A percentile compares a stretch with the other conserved stretches of the same genome.
These are phyloP conservation scores for thale cress (Arabidopsis thaliana) DNA, from an alignment of 345 rosid genomes.

Conservation along the genomic window TAIR10.1 NC_003076.8:15117501-15118000, in stretches of 20 bases:
- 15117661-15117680: slow-evolving; percentile 10
- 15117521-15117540: too few relatives aligned
- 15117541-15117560: background rate
- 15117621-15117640: slow-evolving; percentile 46
- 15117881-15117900: too few relatives aligned
- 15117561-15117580: slow-evolving; percentile 47
- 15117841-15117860: too few relatives aligned
- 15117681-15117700: background rate
- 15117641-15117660: slow-evolving; percentile 49
- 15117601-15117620: slow-evolving; percentile 48
- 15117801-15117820: slow-evolving; percentile 6
- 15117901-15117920: too few relatives aligned
- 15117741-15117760: slow-evolving; percentile 7
- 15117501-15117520: background rate
- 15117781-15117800: background rate
- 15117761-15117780: slow-evolving; percentile 1
- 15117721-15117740: background rate
- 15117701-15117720: slow-evolving; percentile 11
- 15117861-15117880: too few relatives aligned
- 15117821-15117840: too few relatives aligned
- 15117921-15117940: too few relatives aligned
- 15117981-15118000: too few relatives aligned
- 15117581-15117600: slow-evolving; percentile 49
- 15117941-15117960: too few relatives aligned
- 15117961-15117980: too few relatives aligned